Percentiles rank a stretch among this genome's conserved stretches.
Conservation (phyloP, 2,329 filamentous ascomycete species). For the Pseudogymnoascus sp. region DNA sequence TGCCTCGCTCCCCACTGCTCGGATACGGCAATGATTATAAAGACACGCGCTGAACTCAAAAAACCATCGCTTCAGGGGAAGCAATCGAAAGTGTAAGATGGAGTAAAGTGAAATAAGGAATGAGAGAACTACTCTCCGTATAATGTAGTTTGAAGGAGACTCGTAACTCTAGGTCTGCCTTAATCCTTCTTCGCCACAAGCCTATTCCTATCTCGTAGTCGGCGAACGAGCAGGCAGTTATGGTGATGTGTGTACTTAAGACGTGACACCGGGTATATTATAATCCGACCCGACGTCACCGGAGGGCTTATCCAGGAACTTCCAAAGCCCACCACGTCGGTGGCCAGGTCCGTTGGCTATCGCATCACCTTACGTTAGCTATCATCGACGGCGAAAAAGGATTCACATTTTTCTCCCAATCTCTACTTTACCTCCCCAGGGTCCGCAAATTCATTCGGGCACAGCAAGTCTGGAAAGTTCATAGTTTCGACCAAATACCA, state of each 20-base stretch:
- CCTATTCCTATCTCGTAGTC: constrained; percentile 9
- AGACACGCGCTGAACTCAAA: constrained; percentile 4
- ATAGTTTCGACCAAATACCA: neutral
- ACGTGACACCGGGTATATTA: neutral
- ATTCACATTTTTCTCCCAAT: neutral
- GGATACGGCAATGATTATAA: constrained; percentile 4
- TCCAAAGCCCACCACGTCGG: constrained; percentile 2
- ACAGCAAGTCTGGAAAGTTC: neutral
- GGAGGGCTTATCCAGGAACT: constrained; percentile 10
- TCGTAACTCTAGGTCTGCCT: constrained; percentile 1
- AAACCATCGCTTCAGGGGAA: constrained; percentile 4
- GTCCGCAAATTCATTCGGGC: neutral
- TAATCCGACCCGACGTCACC: constrained; percentile 1
- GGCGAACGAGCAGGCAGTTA: neutral
- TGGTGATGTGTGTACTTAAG: neutral
- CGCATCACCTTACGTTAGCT: neutral
- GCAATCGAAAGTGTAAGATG: constrained; percentile 2
- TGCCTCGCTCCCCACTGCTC: neutral
- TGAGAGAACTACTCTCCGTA: constrained; percentile 8
- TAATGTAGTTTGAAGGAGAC: neutral
- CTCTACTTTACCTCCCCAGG: neutral
- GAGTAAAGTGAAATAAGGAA: neutral
- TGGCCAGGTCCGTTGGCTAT: constrained; percentile 2
- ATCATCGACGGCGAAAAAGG: neutral
- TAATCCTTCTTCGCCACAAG: constrained; percentile 4